Percentiles rank a stretch among this genome's conserved stretches.
These are phyloP conservation scores for Fomitopsis pulvina DNA, from an alignment of 768 basidiomycete genomes.

Conservation along the genomic window DNA sequence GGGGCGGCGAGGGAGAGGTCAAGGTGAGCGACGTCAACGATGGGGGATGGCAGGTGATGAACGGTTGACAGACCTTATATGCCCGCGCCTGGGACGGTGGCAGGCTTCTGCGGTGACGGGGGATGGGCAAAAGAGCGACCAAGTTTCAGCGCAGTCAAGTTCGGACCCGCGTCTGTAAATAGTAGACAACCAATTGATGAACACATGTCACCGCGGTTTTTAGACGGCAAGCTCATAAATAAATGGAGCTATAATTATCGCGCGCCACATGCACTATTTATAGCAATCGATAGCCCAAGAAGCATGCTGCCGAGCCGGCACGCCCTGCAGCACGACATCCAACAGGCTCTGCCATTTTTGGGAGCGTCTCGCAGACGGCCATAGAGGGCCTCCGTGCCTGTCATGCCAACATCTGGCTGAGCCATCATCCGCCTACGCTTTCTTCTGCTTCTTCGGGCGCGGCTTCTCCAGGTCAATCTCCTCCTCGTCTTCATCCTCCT, in stretches of 20 bases:
- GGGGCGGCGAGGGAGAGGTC: conserved; percentile 8
- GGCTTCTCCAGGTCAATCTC: conserved; percentile 90
- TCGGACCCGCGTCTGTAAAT: too few species aligned
- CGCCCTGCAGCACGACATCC: background rate
- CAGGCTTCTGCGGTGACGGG: background rate
- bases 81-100: background rate
- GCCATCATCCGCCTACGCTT: conserved; percentile 33
- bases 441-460: conserved; percentile 61
- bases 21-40: background rate
- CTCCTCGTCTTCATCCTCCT: conserved; percentile 71
- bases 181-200: too few species aligned
- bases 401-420: background rate
- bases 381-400: background rate
- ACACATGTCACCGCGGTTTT: too few species aligned
- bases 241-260: background rate
- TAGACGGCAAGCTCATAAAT: background rate
- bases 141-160: too few species aligned
- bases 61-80: background rate
- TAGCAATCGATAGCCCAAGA: conserved; percentile 11
- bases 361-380: background rate
- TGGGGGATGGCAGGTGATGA: too few species aligned
- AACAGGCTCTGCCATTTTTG: background rate
- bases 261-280: conserved; percentile 3
- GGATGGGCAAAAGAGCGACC: background rate
- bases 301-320: background rate